These are phyloP conservation scores for Termitomyces bulborhizus DNA, from an alignment of 768 basidiomycete species.

Conservation along the genomic window DNA sequence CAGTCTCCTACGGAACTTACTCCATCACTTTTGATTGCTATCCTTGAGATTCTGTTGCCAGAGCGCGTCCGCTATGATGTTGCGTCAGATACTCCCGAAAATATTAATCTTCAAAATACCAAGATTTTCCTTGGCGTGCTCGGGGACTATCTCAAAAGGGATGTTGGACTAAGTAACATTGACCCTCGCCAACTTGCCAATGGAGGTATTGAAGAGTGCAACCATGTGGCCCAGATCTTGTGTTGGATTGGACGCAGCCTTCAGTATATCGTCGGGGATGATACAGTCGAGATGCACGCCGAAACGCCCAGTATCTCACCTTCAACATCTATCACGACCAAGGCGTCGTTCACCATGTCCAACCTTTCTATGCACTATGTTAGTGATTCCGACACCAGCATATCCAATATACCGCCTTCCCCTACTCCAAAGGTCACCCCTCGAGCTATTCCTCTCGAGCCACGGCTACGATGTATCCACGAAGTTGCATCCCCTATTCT, in stretches of 20 bases:
- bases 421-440: slow-evolving; percentile 9
- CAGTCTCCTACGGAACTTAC: slow-evolving; percentile 57
- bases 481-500: slow-evolving; percentile 37
- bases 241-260: slow-evolving; percentile 58
- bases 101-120: slow-evolving; percentile 52
- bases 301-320: slow-evolving; percentile 12
- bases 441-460: slow-evolving; percentile 2
- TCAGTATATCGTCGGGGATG: slow-evolving; percentile 22
- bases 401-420: slow-evolving; percentile 16
- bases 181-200: slow-evolving; percentile 61
- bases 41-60: slow-evolving; percentile 57
- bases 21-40: slow-evolving; percentile 62
- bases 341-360: slow-evolving; percentile 15
- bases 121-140: slow-evolving; percentile 74
- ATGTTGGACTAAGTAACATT: slow-evolving; percentile 59
- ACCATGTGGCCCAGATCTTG: slow-evolving; percentile 58
- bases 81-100: slow-evolving; percentile 18
- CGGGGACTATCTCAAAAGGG: slow-evolving; percentile 51
- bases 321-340: slow-evolving; percentile 28
- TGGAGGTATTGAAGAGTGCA: slow-evolving; percentile 62
- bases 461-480: slow-evolving; percentile 44
- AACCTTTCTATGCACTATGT: slow-evolving; percentile 16
- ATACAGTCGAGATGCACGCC: slow-evolving; percentile 7
- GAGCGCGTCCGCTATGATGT: slow-evolving; percentile 38
- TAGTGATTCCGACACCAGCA: slow-evolving; percentile 24